phyloP scores from a whole-genome alignment of 2,329 filamentous ascomycete species.

The Dactylellina sp. region DNA sequence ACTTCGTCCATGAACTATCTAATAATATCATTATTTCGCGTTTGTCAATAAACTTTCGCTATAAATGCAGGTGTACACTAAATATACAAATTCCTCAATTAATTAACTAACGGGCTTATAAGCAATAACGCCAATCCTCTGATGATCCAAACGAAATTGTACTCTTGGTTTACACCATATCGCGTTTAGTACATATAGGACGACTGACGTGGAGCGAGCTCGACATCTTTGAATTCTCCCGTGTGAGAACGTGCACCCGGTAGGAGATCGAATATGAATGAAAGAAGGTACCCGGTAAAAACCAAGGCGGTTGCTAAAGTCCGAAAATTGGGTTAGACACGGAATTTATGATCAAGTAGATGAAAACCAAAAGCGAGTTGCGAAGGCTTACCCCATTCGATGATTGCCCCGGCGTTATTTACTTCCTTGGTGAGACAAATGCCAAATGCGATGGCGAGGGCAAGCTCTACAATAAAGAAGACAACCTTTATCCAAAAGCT shows the following conservation, averaged over 20 bases:
- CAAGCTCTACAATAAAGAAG: constrained; percentile 85
- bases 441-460: constrained; percentile 76
- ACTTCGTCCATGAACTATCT: no score
- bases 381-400: constrained; percentile 73
- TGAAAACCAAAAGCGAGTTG: neutral
- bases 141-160: no score
- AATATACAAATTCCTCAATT: no score
- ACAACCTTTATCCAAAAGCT: constrained; percentile 89
- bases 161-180: neutral
- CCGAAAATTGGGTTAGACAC: neutral
- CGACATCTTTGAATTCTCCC: constrained; percentile 47
- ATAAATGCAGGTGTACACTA: no score
- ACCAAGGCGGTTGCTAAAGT: constrained; percentile 79
- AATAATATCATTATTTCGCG: no score
- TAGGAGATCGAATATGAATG: constrained; percentile 71
- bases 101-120: no score
- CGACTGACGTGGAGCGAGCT: constrained; percentile 20
- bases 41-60: no score
- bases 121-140: no score
- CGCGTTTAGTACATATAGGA: constrained; percentile 14
- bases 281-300: constrained; percentile 88
- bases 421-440: constrained; percentile 67
- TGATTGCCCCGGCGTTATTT: constrained; percentile 77
- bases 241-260: constrained; percentile 36
- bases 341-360: neutral